phyloP scores from a whole-genome alignment of 192 early-diverging fungal species.

The Paraglomus brasilianum region DNA sequence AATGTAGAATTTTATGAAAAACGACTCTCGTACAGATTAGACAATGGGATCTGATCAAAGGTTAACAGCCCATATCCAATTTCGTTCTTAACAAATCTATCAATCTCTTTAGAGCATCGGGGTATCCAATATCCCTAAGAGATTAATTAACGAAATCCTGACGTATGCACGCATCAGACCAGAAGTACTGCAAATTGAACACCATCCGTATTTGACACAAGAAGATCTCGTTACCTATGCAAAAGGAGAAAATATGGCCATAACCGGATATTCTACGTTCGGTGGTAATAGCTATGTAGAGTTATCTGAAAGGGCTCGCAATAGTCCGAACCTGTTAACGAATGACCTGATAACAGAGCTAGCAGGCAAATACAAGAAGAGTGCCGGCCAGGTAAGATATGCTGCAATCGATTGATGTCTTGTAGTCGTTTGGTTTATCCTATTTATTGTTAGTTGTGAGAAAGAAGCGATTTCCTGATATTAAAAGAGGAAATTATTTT shows the following conservation, averaged over 20 bases:
- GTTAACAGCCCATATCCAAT: too few relatives aligned
- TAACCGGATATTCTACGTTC: conserved; percentile 77
- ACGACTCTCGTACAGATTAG: too few relatives aligned
- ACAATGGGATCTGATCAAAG: too few relatives aligned
- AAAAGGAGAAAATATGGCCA: conserved; percentile 52
- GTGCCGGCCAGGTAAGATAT: conserved; percentile 62
- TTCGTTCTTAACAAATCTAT: not conserved
- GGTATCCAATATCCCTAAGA: conserved; percentile 65
- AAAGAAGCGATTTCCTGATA: not conserved
- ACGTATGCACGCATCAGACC: conserved; percentile 61
- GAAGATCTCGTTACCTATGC: conserved; percentile 58
- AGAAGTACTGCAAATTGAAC: conserved; percentile 71
- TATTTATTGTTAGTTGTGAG: not conserved
- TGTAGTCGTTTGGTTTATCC: too few relatives aligned
- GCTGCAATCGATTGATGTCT: too few relatives aligned
- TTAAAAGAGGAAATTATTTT: not conserved
- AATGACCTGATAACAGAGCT: conserved; percentile 52
- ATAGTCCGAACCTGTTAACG: conserved; percentile 44
- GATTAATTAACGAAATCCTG: conserved; percentile 57
- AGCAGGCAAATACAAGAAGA: conserved; percentile 50
- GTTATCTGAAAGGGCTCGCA: conserved; percentile 31
- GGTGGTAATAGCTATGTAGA: conserved; percentile 50
- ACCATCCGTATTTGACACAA: conserved; percentile 75
- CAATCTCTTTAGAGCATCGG: conserved; percentile 48
- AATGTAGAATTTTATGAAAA: not conserved